phyloP scores from a whole-genome alignment of 139 green algal species.

The Dunaliella primolecta region DNA sequence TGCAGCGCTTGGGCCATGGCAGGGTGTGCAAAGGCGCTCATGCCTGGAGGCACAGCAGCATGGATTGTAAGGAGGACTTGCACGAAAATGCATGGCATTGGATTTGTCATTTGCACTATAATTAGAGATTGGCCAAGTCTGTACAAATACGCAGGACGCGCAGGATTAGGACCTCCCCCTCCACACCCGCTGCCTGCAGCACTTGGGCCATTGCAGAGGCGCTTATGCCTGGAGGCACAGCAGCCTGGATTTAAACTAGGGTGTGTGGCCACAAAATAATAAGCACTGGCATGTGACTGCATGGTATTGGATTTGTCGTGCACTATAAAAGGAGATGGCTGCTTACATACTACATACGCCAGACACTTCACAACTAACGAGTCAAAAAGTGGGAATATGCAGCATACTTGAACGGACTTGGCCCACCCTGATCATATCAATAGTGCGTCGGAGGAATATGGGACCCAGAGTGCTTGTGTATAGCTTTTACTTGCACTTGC shows the following conservation, averaged over 20 bases:
- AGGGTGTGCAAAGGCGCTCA: conserved; percentile 36
- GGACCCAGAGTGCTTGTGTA: no score
- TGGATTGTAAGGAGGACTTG: conserved; percentile 6
- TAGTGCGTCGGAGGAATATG: no score
- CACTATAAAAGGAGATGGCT: neutral
- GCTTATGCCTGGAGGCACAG: neutral
- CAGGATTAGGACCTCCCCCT: conserved; percentile 52
- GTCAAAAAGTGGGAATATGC: no score
- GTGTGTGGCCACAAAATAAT: neutral
- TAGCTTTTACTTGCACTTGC: no score
- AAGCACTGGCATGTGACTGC: conserved; percentile 10
- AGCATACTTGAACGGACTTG: no score
- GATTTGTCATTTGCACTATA: neutral
- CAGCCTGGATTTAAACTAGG: no score
- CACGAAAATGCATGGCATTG: neutral
- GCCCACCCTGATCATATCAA: no score
- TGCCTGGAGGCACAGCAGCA: no score
- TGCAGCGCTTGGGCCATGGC: conserved; percentile 52
- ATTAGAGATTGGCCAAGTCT: conserved; percentile 12
- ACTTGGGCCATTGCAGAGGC: conserved; percentile 54
- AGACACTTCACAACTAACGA: no score
- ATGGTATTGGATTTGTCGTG: neutral
- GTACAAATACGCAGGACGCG: neutral
- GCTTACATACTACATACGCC: no score
- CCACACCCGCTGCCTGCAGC: conserved; percentile 36